Conservation (phyloP, 371 early-diverging fungal genomes). For the Phascolomyces articulosus region DNA sequence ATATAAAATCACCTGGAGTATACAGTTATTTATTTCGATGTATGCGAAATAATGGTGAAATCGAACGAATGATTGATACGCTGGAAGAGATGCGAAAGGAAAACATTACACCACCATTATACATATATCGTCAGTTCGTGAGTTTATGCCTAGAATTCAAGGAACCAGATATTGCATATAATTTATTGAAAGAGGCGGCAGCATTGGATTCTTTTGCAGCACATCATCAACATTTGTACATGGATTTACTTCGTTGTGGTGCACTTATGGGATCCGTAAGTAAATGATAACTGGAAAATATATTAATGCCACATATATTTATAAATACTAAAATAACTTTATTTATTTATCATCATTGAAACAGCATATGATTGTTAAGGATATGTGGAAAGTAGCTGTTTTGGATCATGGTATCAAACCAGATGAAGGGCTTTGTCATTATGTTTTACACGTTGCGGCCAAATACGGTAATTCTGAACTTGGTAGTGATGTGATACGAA, state of each 20-base stretch:
- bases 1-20: slow-evolving; percentile 11
- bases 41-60: slow-evolving; percentile 39
- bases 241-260: slow-evolving; percentile 47
- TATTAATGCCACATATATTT: too few relatives aligned
- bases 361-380: slow-evolving; percentile 46
- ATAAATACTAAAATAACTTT: too few relatives aligned
- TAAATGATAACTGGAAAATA: too few relatives aligned
- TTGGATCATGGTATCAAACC: slow-evolving; percentile 32
- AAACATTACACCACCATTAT: slow-evolving; percentile 12
- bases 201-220: slow-evolving; percentile 29
- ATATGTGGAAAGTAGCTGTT: slow-evolving; percentile 50
- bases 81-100: slow-evolving; percentile 36
- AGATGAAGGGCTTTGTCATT: slow-evolving; percentile 67
- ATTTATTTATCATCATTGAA: too few relatives aligned
- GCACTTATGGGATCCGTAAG: slow-evolving; percentile 52
- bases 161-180: slow-evolving; percentile 31
- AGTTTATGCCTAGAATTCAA: slow-evolving; percentile 23
- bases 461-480: slow-evolving; percentile 53
- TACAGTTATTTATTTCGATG: slow-evolving; percentile 29
- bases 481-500: slow-evolving; percentile 55
- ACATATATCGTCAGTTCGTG: slow-evolving; percentile 18
- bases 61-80: slow-evolving; percentile 43
- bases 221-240: slow-evolving; percentile 29
- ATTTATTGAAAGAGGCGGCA: slow-evolving; percentile 45
- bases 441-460: slow-evolving; percentile 64